A percentile compares a stretch with the other conserved stretches of the same genome.
Conservation (phyloP, 257 asterid species). For the Linderniella brevidens region DNA sequence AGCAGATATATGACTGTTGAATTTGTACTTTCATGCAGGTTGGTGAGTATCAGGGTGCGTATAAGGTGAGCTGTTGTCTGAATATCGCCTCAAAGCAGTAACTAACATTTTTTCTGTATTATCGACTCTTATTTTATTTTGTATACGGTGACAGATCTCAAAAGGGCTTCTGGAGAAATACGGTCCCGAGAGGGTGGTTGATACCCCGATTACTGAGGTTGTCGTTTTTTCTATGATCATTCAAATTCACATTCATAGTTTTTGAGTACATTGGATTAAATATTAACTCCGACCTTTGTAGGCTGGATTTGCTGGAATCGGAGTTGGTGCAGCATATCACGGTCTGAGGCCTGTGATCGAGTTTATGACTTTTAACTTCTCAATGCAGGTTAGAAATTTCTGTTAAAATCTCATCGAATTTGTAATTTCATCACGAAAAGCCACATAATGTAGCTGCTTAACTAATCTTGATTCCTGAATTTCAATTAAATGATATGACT, state of each 20-base stretch:
- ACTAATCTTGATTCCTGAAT: slow-evolving; percentile 1
- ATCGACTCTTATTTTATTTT: slow-evolving; percentile 7
- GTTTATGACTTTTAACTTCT: slow-evolving; percentile 92
- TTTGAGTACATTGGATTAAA: neutral
- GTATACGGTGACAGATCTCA: slow-evolving; percentile 32
- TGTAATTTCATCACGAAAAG: too few species aligned
- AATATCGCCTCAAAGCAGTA: slow-evolving; percentile 4
- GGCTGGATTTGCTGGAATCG: slow-evolving; percentile 98
- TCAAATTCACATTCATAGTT: slow-evolving; percentile 2
- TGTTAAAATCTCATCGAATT: too few species aligned
- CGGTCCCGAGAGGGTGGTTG: slow-evolving; percentile 85
- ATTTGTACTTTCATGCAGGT: slow-evolving; percentile 31
- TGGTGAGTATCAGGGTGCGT: slow-evolving; percentile 98
- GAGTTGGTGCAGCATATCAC: slow-evolving; percentile 92
- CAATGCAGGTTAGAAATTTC: slow-evolving; percentile 67
- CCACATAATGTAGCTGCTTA: neutral
- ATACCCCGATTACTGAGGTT: slow-evolving; percentile 97
- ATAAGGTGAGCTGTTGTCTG: slow-evolving; percentile 45
- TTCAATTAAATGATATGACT: too few species aligned
- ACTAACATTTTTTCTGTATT: neutral
- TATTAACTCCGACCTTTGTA: slow-evolving; percentile 10
- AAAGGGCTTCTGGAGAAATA: slow-evolving; percentile 81
- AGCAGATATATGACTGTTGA: neutral
- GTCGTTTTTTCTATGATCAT: slow-evolving; percentile 11
- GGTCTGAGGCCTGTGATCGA: slow-evolving; percentile 81